These are phyloP conservation scores for Penicillium paxilli DNA, from an alignment of 495 filamentous ascomycete species.

Conservation along the genomic window DNA sequence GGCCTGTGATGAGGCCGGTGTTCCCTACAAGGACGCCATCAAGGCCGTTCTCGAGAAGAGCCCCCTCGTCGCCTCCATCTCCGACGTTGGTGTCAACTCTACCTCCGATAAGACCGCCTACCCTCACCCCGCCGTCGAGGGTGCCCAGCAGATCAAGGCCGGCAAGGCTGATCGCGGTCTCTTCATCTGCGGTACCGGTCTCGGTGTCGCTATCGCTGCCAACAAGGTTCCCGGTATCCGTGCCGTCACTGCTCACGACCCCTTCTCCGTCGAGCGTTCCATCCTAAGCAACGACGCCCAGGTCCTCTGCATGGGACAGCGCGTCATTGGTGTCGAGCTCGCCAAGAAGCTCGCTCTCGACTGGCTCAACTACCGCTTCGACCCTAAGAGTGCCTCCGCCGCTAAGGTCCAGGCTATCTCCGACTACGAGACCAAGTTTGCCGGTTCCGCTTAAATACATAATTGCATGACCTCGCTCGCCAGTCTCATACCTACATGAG, in stretches of 20 bases:
- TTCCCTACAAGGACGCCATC: conserved; percentile 77
- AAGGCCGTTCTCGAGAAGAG: conserved; percentile 67
- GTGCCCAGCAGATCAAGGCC: conserved; percentile 63
- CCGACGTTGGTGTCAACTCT: conserved; percentile 68
- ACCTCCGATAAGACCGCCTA: conserved; percentile 78
- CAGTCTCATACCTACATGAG: too few relatives aligned
- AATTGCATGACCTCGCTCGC: not conserved
- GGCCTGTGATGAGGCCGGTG: conserved; percentile 72
- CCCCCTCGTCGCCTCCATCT: conserved; percentile 65
- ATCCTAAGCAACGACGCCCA: conserved; percentile 85
- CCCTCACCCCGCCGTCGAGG: conserved; percentile 74
- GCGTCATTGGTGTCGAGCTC: conserved; percentile 78
- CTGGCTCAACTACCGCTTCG: conserved; percentile 82
- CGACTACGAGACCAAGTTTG: conserved; percentile 64
- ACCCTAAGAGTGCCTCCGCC: conserved; percentile 68
- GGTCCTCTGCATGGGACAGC: conserved; percentile 85
- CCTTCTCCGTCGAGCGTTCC: conserved; percentile 78
- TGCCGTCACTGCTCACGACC: conserved; percentile 85
- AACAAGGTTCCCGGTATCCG: conserved; percentile 86
- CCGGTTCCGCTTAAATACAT: conserved; percentile 19
- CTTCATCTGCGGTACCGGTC: conserved; percentile 83
- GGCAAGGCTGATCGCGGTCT: conserved; percentile 76
- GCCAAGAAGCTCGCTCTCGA: conserved; percentile 75
- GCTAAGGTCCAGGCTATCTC: conserved; percentile 74
- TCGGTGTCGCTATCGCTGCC: conserved; percentile 82